Evolutionary conservation across 768 basidiomycete genomes (phyloP), one percentile per base, ranked within the genome.

Genomic region (Amanita thiersii): DNA sequence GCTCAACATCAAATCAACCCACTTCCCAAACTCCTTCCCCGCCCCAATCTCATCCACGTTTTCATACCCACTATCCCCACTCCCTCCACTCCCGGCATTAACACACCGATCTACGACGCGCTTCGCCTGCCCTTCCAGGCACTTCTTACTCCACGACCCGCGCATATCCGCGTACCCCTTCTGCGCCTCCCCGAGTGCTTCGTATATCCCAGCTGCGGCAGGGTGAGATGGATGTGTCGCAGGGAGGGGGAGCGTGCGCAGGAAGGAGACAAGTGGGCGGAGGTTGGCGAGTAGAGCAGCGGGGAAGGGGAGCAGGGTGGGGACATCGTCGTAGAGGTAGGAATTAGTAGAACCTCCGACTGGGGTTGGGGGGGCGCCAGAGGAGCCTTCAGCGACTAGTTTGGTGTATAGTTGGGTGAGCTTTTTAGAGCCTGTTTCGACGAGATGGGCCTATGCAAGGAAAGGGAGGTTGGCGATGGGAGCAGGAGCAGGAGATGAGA

Each of bases 101-200:
- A n/a, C n/a, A n/a, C n/a, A n/a, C 9, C 84, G 63, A 24, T 85
- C 84, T 1, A 87, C 63, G 6, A 82, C 65, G 6, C 83, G 66
- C 50, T 80, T 81, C 2, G 75, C 83, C 49, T 80, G 78, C 5
- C 66, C 66, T 52, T 90, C 88, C 15, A 89, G 57, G 40, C 85
- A 83, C 52, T 81, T 86, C 47, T 72, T 72, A 30, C 68, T 71
- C 88, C 88, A 90, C 9, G 65, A 69, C 8, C 86, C 86, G 19
- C 88, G 73, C 86, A 90, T 90, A 49, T 89, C 86, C 0, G 85
- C 87, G 47, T 86, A 89, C 1, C 87, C 87, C 42, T 71, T 70
- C 58, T 87, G 86, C 4, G 86, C 85, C 14, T 90, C 87, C 52
- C 70, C 77, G 5, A 91, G 57, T 1, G 82, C 79, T 2, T 70